Base-by-base conservation (phyloP, 2,329 filamentous ascomycete genomes). In the Fusarium sp. region DNA sequence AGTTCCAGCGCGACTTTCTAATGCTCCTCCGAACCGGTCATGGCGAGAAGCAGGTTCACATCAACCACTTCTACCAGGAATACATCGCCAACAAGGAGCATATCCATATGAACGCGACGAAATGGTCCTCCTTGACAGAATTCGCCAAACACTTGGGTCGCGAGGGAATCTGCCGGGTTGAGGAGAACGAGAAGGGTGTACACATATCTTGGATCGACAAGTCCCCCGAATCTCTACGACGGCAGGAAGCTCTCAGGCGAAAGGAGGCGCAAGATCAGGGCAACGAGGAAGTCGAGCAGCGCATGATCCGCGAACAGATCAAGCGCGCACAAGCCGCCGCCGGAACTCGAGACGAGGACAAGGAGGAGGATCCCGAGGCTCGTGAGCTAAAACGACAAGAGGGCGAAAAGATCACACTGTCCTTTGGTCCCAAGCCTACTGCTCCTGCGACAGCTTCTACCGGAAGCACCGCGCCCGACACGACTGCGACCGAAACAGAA, bases 41-140 rank as follows among this genome's bases (percentile, higher is more conserved):
- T 79, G 95, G 95, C 72, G 95, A 98, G 83, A 99, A 99, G 83
- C 90, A 91, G 78, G 91, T 98, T 2, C 90, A 95, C 37, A 90
- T 95, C 61, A 99, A 99, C 80, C 92, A 94, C 71, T 98, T 98
- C 82, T 99, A 99, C 84, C 95, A 98, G 81, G 92, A 95, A 38
- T 97, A 97, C 79, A 98, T 98, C 76, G 88, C 91, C 17, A 93
- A 96, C 76, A 95, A 95, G 82, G 89, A 95, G 79, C 96, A 98
- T 81, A 86, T 97, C 10, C 97, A 98, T 81, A 95, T 98, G 93
- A 98, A 98, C 82, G 88, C 95, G 9, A 98, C 97, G 0, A 92
- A 93, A 79, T 98, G 95, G 95, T 90, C 92, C 5, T 94, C 90
- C 63, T 84, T 99, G 76, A 96, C 95, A 4, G 95, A 98, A 78